Percentiles rank a stretch among this genome's conserved stretches.
Conservation (phyloP, 2,329 filamentous ascomycete genomes). For the Botrytis hyacinthi region DNA sequence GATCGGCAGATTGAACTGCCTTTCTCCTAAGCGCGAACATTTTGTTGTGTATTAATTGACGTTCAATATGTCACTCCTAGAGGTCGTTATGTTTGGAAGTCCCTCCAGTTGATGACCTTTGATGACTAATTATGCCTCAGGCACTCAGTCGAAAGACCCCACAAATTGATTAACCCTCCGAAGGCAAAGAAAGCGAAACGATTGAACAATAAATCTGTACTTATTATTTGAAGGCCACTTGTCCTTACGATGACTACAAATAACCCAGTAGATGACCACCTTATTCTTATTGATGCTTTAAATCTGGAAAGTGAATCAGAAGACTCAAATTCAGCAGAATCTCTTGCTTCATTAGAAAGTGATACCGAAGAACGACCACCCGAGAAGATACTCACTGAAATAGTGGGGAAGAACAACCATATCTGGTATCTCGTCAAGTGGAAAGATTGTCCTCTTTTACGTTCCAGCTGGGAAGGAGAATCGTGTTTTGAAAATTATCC, state of each 20-base stretch:
- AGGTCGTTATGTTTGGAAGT: neutral
- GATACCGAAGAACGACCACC: slow-evolving; percentile 37
- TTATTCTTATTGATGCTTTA: slow-evolving; percentile 24
- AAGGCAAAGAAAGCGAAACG: neutral
- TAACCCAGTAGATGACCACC: slow-evolving; percentile 15
- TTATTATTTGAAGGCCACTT: slow-evolving; percentile 30
- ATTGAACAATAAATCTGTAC: neutral
- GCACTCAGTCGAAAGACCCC: neutral
- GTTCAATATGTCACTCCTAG: neutral
- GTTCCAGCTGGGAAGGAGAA: slow-evolving; percentile 37
- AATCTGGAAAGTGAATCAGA: slow-evolving; percentile 29
- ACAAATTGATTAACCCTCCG: neutral
- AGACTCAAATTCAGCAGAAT: slow-evolving; percentile 34
- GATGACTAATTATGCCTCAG: slow-evolving; percentile 3
- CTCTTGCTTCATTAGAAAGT: slow-evolving; percentile 36
- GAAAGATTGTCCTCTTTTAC: slow-evolving; percentile 37
- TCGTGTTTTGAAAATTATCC: slow-evolving; percentile 30
- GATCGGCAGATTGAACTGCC: slow-evolving; percentile 35
- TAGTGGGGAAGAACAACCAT: slow-evolving; percentile 29
- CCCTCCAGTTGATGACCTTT: neutral
- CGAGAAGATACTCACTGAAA: slow-evolving; percentile 37
- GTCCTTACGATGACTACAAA: slow-evolving; percentile 35
- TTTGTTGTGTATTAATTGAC: slow-evolving; percentile 37
- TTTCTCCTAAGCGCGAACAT: slow-evolving; percentile 39
- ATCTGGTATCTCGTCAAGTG: slow-evolving; percentile 40